A percentile compares a stretch with the other conserved stretches of the same genome.
Conservation (phyloP, 2,329 filamentous ascomycete species). For the Capronia epimyces region DNA sequence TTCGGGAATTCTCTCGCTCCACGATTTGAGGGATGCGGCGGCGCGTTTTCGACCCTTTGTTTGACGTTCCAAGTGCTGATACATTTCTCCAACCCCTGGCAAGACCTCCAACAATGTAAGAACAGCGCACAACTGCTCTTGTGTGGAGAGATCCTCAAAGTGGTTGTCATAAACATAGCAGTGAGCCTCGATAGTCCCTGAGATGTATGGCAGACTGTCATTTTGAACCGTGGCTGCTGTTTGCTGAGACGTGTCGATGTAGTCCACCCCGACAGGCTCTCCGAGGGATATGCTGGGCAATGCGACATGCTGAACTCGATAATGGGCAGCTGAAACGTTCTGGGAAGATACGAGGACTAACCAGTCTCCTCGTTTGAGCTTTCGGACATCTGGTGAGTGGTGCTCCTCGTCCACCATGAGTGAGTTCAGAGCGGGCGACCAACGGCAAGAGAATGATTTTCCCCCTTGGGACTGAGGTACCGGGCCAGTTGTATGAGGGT, state of each 20-base stretch:
- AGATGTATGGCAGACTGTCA: neutral
- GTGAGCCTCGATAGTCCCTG: constrained; percentile 4
- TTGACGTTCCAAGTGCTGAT: constrained; percentile 40
- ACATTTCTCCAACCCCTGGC: constrained; percentile 39
- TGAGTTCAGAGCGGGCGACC: neutral
- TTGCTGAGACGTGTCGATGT: neutral
- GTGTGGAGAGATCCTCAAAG: constrained; percentile 37
- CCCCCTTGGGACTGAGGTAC: neutral
- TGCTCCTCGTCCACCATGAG: neutral
- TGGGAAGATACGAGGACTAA: constrained; percentile 8
- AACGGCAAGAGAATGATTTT: neutral
- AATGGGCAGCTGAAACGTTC: constrained; percentile 3
- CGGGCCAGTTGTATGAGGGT: too few species aligned
- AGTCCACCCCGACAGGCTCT: neutral
- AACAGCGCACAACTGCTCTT: constrained; percentile 33
- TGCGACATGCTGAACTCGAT: constrained; percentile 14
- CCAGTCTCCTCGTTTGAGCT: constrained; percentile 22
- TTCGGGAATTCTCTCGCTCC: constrained; percentile 57
- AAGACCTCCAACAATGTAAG: constrained; percentile 37
- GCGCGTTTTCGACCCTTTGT: constrained; percentile 32
- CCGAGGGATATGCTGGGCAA: constrained; percentile 13
- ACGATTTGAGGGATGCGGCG: constrained; percentile 44
- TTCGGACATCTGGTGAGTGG: neutral
- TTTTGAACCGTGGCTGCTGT: neutral
- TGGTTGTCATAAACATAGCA: constrained; percentile 35